phyloP scores from a whole-genome alignment of 208 protist genomes.

The Acanthamoeba royreba region DNA sequence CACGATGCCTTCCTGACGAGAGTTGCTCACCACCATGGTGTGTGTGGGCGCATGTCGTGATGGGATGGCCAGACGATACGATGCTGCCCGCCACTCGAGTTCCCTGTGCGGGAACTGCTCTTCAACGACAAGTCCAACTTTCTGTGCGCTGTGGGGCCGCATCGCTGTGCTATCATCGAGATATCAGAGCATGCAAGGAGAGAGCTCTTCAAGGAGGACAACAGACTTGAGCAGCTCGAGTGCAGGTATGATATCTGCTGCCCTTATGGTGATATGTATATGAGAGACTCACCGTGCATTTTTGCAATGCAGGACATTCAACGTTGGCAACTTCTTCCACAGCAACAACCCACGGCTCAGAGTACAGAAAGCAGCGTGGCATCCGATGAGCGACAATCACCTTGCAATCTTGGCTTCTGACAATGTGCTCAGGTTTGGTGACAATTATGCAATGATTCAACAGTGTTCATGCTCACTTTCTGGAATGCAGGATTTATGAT shows the following conservation, averaged over 20 bases:
- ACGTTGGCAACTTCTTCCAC: constrained; percentile 1
- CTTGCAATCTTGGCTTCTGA: neutral
- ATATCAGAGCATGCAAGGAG: neutral
- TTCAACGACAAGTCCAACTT: constrained; percentile 8
- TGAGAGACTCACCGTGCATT: too few species aligned
- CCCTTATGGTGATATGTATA: too few species aligned
- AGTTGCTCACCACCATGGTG: too few species aligned
- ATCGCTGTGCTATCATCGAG: neutral
- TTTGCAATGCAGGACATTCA: neutral
- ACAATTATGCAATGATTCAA: neutral
- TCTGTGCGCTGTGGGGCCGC: neutral
- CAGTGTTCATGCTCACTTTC: neutral
- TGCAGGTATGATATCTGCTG: constrained; percentile 34
- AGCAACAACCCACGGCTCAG: neutral
- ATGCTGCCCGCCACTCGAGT: neutral
- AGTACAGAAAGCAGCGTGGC: neutral
- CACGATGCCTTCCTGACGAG: neutral
- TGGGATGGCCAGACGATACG: neutral
- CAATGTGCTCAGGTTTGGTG: neutral
- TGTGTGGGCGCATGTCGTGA: neutral
- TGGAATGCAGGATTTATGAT: neutral
- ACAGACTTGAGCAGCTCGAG: neutral
- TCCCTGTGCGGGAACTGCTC: neutral
- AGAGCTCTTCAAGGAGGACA: neutral
- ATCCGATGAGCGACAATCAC: constrained; percentile 27